Evolutionary conservation across 768 basidiomycete genomes (phyloP), one percentile per base, ranked within the genome.

Genomic region (Pisolithus albus): DNA sequence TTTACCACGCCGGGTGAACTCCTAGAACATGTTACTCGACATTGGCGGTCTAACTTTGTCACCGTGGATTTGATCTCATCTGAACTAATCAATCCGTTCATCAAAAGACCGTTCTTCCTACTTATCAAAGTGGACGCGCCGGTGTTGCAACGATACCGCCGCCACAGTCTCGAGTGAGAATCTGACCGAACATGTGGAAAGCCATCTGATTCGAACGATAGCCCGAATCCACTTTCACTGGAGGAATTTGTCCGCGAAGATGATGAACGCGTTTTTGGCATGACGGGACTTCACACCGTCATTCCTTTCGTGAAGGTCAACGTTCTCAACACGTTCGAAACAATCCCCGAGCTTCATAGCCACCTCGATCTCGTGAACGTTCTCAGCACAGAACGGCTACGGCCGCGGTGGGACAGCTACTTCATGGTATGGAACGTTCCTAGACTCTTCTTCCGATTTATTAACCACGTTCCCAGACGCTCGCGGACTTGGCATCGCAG

Each of bases 391-490:
- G 83, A 88, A 59, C 81, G 90, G 50, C 68, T 96, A 26, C 76
- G 95, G 44, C 95, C 95, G 3, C 77, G 79, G 15, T 98, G 95
- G 95, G 95, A 98, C 64, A 82, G 84, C 0, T 98, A 98, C 68
- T 98, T 98, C 67, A 98, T 98, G 95, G 92, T 87, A 53, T 53
- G 77, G 51, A 23, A 42, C 41, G 32, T 46, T 53, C 44, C 24
- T 9, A 11, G 11, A 42, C 8, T 16, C n/a, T 4, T 50, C 18
- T 1, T 18, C 39, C 18, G 44, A 49, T 51, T 21, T 46, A 40
- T 43, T 59, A 39, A 62, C 53, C 23, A 47, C 16, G 34, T 47
- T 50, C 24, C 59, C 34, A 92, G 90, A 92, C 87, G 4, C 75
- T 97, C 30, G 94, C 95, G 13, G 86, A 86, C 16, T 77, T 97